Evolutionary conservation across 208 protist genomes (phyloP).

Genomic region (Wallacemonas sp.): DNA sequence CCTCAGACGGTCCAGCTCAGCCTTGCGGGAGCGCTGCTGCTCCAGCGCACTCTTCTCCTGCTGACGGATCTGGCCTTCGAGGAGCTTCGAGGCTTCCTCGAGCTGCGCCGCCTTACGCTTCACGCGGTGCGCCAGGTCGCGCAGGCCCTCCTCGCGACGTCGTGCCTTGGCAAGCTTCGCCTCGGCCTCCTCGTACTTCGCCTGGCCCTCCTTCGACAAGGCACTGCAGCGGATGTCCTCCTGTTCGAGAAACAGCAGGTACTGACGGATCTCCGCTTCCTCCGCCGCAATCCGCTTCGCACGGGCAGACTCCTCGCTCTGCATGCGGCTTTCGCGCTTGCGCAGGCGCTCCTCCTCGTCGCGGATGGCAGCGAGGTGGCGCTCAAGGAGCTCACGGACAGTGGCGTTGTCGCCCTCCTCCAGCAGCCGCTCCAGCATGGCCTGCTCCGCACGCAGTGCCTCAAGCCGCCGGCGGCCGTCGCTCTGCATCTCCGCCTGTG

Average conservation of each 20-base stretch:
- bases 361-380: slow-evolving; percentile 9
- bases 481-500: slow-evolving; percentile 33
- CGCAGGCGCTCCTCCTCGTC: slow-evolving; percentile 18
- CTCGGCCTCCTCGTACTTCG: slow-evolving; percentile 41
- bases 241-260: slow-evolving; percentile 51
- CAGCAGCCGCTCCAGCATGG: slow-evolving; percentile 4
- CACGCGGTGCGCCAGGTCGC: slow-evolving; percentile 34
- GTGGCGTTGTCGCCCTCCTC: slow-evolving; percentile 10
- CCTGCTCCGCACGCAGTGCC: slow-evolving; percentile 20
- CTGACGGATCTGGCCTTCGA: slow-evolving; percentile 38
- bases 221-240: slow-evolving; percentile 44
- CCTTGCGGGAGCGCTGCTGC: slow-evolving; percentile 37
- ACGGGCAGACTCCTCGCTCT: slow-evolving; percentile 19
- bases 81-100: slow-evolving; percentile 36
- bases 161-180: slow-evolving; percentile 33
- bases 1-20: slow-evolving; percentile 36
- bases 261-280: slow-evolving; percentile 52
- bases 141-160: slow-evolving; percentile 46
- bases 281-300: slow-evolving; percentile 26
- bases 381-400: slow-evolving; percentile 19
- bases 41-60: slow-evolving; percentile 24
- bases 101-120: slow-evolving; percentile 36
- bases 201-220: slow-evolving; percentile 39
- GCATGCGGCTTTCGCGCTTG: slow-evolving; percentile 3
- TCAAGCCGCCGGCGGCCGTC: slow-evolving; percentile 21